These are phyloP conservation scores for Phaeosphaeria sp. DNA, from an alignment of 2,329 filamentous ascomycete genomes.

Conservation along the genomic window DNA sequence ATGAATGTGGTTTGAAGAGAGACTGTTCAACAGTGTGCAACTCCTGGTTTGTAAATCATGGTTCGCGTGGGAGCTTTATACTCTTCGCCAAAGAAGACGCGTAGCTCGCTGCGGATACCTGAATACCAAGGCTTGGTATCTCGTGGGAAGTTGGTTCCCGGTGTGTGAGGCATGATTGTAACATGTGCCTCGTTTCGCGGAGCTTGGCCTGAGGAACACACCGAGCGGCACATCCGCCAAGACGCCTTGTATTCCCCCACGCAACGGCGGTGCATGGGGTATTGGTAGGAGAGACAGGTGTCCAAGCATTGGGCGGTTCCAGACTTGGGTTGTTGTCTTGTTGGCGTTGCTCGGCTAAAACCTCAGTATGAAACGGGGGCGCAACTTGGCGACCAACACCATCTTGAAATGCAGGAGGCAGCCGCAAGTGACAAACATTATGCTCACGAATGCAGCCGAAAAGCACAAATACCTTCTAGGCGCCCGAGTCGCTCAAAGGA, in stretches of 20 bases:
- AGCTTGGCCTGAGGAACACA: constrained; percentile 16
- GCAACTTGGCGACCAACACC: not conserved
- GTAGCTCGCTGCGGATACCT: constrained; percentile 11
- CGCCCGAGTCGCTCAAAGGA: not conserved
- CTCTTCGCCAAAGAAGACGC: not conserved
- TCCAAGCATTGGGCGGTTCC: not conserved
- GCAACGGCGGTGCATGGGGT: not conserved
- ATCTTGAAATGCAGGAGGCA: not conserved
- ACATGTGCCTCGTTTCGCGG: constrained; percentile 17
- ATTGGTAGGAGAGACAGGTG: not conserved
- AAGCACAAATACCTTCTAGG: not conserved
- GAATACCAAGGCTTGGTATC: constrained; percentile 29
- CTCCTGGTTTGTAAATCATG: constrained; percentile 10
- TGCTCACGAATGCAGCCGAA: not conserved
- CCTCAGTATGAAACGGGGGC: not conserved
- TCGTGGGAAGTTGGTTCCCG: constrained; percentile 18
- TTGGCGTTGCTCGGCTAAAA: constrained; percentile 1
- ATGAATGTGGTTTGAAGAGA: constrained; percentile 18
- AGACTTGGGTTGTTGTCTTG: not conserved
- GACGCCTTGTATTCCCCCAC: not conserved
- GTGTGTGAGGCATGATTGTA: constrained; percentile 24
- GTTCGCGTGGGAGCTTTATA: constrained; percentile 6
- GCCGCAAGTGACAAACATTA: not conserved
- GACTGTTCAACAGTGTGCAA: constrained; percentile 34
- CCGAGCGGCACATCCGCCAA: not conserved